Percentiles rank a stretch among this genome's conserved stretches.
Evolutionary conservation across 345 rosid genomes (phyloP).

Genomic region (Cochlearia excelsa): DNA sequence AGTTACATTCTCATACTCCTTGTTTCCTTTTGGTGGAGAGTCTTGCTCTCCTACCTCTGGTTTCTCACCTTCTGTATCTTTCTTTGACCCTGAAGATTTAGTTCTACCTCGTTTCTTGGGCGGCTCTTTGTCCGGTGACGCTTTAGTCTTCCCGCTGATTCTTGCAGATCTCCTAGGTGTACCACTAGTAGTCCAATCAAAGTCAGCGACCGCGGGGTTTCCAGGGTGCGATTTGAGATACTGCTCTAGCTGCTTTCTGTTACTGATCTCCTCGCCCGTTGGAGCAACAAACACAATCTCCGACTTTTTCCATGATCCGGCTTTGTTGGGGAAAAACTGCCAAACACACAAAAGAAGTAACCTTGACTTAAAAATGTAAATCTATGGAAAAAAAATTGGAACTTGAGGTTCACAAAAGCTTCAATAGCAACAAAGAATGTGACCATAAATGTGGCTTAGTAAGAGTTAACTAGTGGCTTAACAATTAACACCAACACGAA

Average conservation of each 20-base stretch:
- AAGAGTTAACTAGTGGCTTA: neutral
- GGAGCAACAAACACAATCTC: constrained; percentile 75
- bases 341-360: neutral
- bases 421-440: neutral
- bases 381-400: neutral
- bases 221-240: constrained; percentile 74
- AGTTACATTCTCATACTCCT: constrained; percentile 25
- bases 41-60: constrained; percentile 27
- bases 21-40: constrained; percentile 9
- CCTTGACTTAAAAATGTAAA: neutral
- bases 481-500: constrained; percentile 5
- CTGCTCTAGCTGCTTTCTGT: constrained; percentile 66
- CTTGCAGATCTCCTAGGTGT: constrained; percentile 84
- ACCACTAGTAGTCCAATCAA: constrained; percentile 85
- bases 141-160: constrained; percentile 66
- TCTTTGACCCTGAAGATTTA: constrained; percentile 50
- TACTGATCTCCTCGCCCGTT: constrained; percentile 66
- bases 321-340: constrained; percentile 61
- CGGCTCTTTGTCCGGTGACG: constrained; percentile 65
- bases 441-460: neutral
- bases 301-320: constrained; percentile 56
- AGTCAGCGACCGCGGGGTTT: constrained; percentile 53
- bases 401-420: neutral
- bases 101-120: constrained; percentile 63
- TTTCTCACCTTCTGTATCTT: constrained; percentile 40